phyloP scores from a whole-genome alignment of 1,284 basidiomycete genomes.

The Puccinia hordei region DNA sequence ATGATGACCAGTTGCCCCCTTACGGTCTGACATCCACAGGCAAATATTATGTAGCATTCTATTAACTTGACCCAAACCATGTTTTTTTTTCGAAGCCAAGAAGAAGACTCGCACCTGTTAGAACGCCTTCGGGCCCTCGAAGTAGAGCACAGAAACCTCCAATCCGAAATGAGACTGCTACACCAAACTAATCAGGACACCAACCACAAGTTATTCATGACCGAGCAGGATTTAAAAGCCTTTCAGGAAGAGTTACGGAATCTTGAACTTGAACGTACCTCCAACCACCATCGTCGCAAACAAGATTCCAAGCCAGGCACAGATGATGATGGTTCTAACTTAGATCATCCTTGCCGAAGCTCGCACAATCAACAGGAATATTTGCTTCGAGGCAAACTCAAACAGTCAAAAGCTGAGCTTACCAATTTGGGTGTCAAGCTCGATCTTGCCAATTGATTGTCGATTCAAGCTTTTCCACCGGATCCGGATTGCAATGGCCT shows the following conservation, averaged over 20 bases:
- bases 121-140: slow-evolving; percentile 69
- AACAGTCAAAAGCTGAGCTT: slow-evolving; percentile 72
- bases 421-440: slow-evolving; percentile 61
- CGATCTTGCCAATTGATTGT: slow-evolving; percentile 11
- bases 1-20: background rate
- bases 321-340: slow-evolving; percentile 22
- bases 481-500: no score
- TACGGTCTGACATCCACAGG: background rate
- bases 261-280: slow-evolving; percentile 22
- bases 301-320: slow-evolving; percentile 14
- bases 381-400: slow-evolving; percentile 67
- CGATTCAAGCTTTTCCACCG: no score
- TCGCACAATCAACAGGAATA: slow-evolving; percentile 68
- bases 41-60: background rate
- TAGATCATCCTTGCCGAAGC: slow-evolving; percentile 61
- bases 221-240: slow-evolving; percentile 37
- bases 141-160: slow-evolving; percentile 68
- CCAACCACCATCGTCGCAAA: slow-evolving; percentile 13
- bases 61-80: background rate
- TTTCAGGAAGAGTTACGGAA: slow-evolving; percentile 21
- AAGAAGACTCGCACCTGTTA: slow-evolving; percentile 69
- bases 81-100: slow-evolving; percentile 24
- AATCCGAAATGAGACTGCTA: background rate
- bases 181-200: slow-evolving; percentile 36
- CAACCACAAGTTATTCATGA: slow-evolving; percentile 31